Percentiles rank a stretch among this genome's conserved stretches.
phyloP scores from a whole-genome alignment of 2,329 filamentous ascomycete species.

The Anisogramma anomala region DNA sequence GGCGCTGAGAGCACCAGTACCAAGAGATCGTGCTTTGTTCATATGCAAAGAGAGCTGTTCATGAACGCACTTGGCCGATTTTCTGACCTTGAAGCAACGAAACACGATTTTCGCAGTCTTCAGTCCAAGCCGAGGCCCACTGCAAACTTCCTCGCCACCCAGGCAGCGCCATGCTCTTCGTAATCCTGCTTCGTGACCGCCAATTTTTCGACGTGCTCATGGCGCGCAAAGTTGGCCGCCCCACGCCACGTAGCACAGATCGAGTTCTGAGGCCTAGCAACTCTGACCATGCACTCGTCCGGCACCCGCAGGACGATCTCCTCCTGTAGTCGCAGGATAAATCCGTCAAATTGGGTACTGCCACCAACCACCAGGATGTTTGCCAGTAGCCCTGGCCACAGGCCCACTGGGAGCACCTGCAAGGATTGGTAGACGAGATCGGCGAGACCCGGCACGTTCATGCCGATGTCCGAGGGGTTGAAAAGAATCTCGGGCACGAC shows the following conservation, averaged over 20 bases:
- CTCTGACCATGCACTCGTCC: slow-evolving; percentile 65
- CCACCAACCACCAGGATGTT: slow-evolving; percentile 87
- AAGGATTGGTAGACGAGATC: slow-evolving; percentile 75
- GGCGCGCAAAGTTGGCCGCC: slow-evolving; percentile 63
- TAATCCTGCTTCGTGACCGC: slow-evolving; percentile 85
- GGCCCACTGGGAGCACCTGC: slow-evolving; percentile 59
- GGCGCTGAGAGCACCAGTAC: too few relatives aligned
- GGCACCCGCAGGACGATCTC: slow-evolving; percentile 63
- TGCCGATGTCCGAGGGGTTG: slow-evolving; percentile 71
- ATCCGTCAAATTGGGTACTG: slow-evolving; percentile 67
- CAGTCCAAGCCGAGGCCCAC: slow-evolving; percentile 23
- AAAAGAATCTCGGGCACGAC: slow-evolving; percentile 83
- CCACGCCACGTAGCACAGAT: slow-evolving; percentile 77
- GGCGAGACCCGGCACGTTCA: slow-evolving; percentile 70
- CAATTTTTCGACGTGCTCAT: slow-evolving; percentile 54
- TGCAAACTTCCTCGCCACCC: slow-evolving; percentile 63
- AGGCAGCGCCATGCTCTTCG: slow-evolving; percentile 67
- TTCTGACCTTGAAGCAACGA: not conserved
- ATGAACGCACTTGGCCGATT: too few relatives aligned
- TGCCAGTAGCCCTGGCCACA: slow-evolving; percentile 73
- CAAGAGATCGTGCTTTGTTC: too few relatives aligned
- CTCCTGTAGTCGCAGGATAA: slow-evolving; percentile 65
- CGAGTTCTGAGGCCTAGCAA: slow-evolving; percentile 59
- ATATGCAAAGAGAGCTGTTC: too few relatives aligned
- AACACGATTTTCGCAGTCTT: not conserved